Evolutionary conservation across 176 grass and related monocot genomes (phyloP), one percentile per base, ranked within the genome.

Genomic region (Oryza officinalis): DNA sequence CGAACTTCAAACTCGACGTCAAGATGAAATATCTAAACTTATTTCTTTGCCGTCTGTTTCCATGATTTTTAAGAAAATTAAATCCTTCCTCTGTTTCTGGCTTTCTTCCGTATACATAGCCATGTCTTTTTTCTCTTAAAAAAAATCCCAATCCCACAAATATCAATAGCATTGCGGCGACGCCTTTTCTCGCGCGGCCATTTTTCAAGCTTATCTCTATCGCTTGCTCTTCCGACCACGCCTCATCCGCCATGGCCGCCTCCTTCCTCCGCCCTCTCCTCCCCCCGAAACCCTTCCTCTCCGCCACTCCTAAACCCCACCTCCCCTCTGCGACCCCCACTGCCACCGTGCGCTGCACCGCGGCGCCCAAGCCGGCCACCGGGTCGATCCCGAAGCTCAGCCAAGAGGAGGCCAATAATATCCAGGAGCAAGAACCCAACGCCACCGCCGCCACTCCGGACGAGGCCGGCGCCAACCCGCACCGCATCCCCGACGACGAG

Each of bases 171-270:
- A 18, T 50, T 74, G 71, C 71, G 13, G 52, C 6, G 50, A 31
- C 8, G 65, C 22, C 65, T 8, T 30, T 57, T 52, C 78, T 11
- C 61, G 45, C 70, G 44, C 31, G 13, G 47, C 65, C 31, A 31
- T 65, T 64, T 83, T 0, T 63, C 7, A 71, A 13, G 57, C 83
- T 86, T 74, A 90, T 90, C 83, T 41, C 32, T 54, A 23, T 52
- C 69, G 11, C 8, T 57, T 13, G 11, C 1, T 15, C 27, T 31
- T 65, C 84, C 61, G 11, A 69, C 22, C 52, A 54, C 44, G 46
- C 72, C 67, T 78, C 65, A 69, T 74, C 79, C 69, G 74, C 40
- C 63, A 94, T 94, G 93, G 87, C 93, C 40, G 69, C 87, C 57
- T 46, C 87, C 63, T 86, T 88, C 85, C 70, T 85, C 73, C 81